These are phyloP conservation scores for Camellia japonica DNA, from an alignment of 148 eudicot species.

Conservation along the genomic window DNA sequence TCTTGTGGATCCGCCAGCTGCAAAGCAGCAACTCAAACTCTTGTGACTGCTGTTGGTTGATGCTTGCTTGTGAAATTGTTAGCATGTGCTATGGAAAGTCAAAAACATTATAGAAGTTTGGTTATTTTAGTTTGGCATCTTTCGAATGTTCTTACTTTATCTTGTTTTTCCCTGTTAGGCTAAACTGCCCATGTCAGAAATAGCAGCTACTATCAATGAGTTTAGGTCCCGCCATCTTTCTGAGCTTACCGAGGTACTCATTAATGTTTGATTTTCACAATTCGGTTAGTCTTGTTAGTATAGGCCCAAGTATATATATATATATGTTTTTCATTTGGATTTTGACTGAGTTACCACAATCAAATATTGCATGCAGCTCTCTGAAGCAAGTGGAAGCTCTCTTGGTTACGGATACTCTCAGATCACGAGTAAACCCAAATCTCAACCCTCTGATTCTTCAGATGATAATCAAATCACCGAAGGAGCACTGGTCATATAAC, in stretches of 20 bases:
- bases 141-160: constrained; percentile 1
- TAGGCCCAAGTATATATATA: not conserved
- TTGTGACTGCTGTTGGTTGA: not conserved
- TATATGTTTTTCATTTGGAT: not conserved
- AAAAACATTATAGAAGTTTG: not conserved
- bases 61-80: not conserved
- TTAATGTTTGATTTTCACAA: not conserved
- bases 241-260: constrained; percentile 82
- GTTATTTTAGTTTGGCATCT: not conserved
- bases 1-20: not conserved
- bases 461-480: constrained; percentile 63
- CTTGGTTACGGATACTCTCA: constrained; percentile 90
- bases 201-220: constrained; percentile 87
- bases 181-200: constrained; percentile 88
- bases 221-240: constrained; percentile 96
- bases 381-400: constrained; percentile 90
- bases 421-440: constrained; percentile 66
- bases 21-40: not conserved
- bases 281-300: not conserved
- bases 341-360: not conserved
- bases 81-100: not conserved
- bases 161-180: constrained; percentile 47
- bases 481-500: constrained; percentile 68
- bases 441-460: constrained; percentile 48
- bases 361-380: constrained; percentile 50